Evolutionary conservation across 2,329 filamentous ascomycete species (phyloP), one percentile per base, ranked within the genome.

Genomic region (Scedosporium dehoogii): DNA sequence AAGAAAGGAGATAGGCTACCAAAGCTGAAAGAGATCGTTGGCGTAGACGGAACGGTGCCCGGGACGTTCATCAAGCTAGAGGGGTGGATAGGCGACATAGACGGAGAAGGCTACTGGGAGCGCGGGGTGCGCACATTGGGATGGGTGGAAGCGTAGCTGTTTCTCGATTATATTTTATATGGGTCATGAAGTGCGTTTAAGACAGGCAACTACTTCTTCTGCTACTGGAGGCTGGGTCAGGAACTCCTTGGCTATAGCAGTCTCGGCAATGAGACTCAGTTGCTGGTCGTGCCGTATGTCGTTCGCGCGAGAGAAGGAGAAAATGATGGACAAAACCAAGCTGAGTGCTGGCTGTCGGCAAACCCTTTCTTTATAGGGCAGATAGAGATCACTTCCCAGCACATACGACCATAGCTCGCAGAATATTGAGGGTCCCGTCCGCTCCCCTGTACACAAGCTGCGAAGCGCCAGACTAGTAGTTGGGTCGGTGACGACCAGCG

Each of bases 1-100:
- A 63, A 59, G 21, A 66, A 59, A 55, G 60, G 16, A 2, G 56
- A 65, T 58, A 51, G 58, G 2, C 48, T 66, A 6, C 63, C 65
- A 4, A 62, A 18, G 3, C 27, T 67, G 48, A 29, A 21, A 14
- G 59, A 63, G 3, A 23, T 65, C 14, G 9, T 27, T 6, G 59
- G 59, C 4, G 46, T 61, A 3, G 59, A 61, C 21, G 33, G 16
- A 21, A 16, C 21, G n/a, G 58, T 48, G 23, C 18, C 29, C 1
- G 29, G 29, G 14, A 46, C 44, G n/a, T 46, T 16, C 14, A 14
- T 46, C 16, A 21, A 46, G 18, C 18, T 3, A n/a, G 44, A n/a
- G 16, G 16, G 16, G 44, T 21, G 16, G 44, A n/a, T 14, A 18
- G 14, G 18, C 12, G 44, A 21, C 1, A 4, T 21, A 21, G 44